Percentiles rank a stretch among this genome's conserved stretches.
Conservation (phyloP, 768 basidiomycete species). For the Amanita exitialis region DNA sequence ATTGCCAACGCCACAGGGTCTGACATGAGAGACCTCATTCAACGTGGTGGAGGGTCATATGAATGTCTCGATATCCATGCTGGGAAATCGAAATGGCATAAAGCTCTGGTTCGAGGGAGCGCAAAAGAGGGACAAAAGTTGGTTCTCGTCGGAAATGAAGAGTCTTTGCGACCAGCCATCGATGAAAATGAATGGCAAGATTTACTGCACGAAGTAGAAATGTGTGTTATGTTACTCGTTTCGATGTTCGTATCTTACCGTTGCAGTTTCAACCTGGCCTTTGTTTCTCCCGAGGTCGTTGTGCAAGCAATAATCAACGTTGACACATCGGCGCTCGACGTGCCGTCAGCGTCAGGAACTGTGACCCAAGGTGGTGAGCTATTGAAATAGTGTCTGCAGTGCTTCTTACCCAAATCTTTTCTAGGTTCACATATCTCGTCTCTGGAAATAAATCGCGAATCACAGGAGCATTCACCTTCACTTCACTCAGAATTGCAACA, state of each 20-base stretch:
- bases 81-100: conserved; percentile 40
- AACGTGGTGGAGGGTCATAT: conserved; percentile 47
- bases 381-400: not conserved
- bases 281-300: conserved; percentile 37
- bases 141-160: conserved; percentile 42
- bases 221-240: conserved; percentile 1
- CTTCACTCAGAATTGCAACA: conserved; percentile 14
- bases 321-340: conserved; percentile 21
- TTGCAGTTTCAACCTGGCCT: conserved; percentile 28
- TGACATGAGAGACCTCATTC: conserved; percentile 44
- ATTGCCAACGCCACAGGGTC: conserved; percentile 36
- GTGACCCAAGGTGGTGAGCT: conserved; percentile 7
- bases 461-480: conserved; percentile 37
- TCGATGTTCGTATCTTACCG: not conserved
- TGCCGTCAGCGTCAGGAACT: conserved; percentile 8
- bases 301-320: conserved; percentile 37
- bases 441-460: conserved; percentile 41
- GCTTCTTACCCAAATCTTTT: conserved; percentile 1
- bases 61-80: conserved; percentile 48
- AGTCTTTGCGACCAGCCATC: conserved; percentile 36
- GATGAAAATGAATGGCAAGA: conserved; percentile 47
- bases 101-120: conserved; percentile 39
- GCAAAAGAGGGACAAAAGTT: conserved; percentile 40
- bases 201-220: conserved; percentile 36
- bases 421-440: conserved; percentile 31